Evolutionary conservation across 768 basidiomycete genomes (phyloP).

Genomic region (Auricularia sp.): DNA sequence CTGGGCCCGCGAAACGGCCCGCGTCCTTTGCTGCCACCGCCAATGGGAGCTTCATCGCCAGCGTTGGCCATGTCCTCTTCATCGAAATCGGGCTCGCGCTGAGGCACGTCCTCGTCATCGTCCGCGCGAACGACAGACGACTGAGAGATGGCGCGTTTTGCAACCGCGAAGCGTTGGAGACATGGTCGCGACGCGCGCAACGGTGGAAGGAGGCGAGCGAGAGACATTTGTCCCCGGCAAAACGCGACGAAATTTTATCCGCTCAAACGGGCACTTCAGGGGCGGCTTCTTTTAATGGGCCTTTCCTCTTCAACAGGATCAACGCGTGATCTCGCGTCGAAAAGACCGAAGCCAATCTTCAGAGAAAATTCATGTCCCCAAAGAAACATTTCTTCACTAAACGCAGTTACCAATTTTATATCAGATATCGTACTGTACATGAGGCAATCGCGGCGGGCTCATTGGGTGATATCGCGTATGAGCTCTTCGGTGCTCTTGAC

Average conservation of each 20-base stretch:
- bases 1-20: background rate
- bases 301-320: too few species aligned
- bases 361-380: too few species aligned
- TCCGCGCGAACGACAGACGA: background rate
- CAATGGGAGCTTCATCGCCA: background rate
- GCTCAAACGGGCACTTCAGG: background rate
- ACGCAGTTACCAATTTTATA: background rate
- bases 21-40: background rate
- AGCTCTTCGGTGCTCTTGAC: slow-evolving; percentile 55
- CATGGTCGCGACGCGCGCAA: background rate
- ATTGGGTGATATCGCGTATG: slow-evolving; percentile 26
- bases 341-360: too few species aligned
- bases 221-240: background rate
- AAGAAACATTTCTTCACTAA: too few species aligned
- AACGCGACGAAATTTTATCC: background rate
- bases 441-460: background rate
- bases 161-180: too few species aligned
- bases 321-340: too few species aligned
- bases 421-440: background rate
- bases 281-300: background rate
- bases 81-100: background rate
- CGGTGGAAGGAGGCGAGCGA: background rate
- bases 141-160: background rate
- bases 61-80: background rate
- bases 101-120: background rate